A percentile compares a stretch with the other conserved stretches of the same genome.
phyloP scores from a whole-genome alignment of 2,329 filamentous ascomycete species.

The Arthroderma sp. region DNA sequence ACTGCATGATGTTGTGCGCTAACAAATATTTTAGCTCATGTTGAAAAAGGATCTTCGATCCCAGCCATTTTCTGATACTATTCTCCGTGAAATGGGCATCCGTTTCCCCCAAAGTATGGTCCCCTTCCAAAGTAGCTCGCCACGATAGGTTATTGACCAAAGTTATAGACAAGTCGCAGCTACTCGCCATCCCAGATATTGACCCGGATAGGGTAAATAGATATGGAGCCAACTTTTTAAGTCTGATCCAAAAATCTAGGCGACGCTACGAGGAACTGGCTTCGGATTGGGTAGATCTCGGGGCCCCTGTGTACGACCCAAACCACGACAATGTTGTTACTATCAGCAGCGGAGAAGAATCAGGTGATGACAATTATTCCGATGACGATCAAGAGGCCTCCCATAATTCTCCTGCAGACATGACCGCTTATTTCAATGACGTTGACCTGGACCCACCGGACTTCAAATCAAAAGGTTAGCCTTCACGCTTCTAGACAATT shows the following conservation, averaged over 20 bases:
- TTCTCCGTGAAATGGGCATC: constrained; percentile 37
- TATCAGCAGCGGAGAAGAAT: constrained; percentile 29
- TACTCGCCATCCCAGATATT: constrained; percentile 29
- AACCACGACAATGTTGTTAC: constrained; percentile 35
- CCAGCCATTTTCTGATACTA: constrained; percentile 34
- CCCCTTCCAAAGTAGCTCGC: background rate
- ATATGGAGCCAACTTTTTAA: constrained; percentile 32
- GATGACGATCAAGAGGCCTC: constrained; percentile 4
- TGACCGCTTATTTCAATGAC: constrained; percentile 15
- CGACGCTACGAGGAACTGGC: constrained; percentile 31
- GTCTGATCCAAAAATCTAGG: constrained; percentile 27
- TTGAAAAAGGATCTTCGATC: constrained; percentile 31
- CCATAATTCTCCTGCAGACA: constrained; percentile 4
- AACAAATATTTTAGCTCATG: constrained; percentile 23
- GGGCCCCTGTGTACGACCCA: constrained; percentile 25
- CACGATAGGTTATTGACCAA: background rate
- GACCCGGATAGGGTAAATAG: constrained; percentile 32
- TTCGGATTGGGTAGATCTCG: constrained; percentile 34
- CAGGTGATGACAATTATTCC: constrained; percentile 15
- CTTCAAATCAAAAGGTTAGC: constrained; percentile 14
- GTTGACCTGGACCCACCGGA: constrained; percentile 7
- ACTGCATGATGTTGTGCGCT: background rate
- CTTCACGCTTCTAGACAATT: background rate
- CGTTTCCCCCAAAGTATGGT: constrained; percentile 30
- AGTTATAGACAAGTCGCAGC: constrained; percentile 2